Base-by-base conservation (phyloP, 208 protist genomes). In the Angomonas ambiguus region DNA sequence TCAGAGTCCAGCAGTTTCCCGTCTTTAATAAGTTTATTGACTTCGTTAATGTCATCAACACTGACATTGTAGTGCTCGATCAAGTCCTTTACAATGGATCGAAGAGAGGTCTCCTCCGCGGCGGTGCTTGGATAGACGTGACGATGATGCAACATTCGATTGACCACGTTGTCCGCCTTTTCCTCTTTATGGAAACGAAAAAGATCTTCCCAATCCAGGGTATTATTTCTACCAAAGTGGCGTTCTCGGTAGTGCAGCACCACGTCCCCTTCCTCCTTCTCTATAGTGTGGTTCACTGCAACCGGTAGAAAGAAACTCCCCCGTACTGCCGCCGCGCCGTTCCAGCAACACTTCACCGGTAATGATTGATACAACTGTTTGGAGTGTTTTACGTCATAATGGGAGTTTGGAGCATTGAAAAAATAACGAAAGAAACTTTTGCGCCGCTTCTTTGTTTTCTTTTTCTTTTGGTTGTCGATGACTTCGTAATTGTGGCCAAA, bases 281-380 rank as follows among this genome's bases (percentile, higher is more conserved):
- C 8, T 16, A n/a, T 45, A 16, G 11, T 45, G 11, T 16, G 13
- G 25, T 59, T 59, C 22, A 59, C 28, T 2, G 5, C 2, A 22
- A 33, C 16, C 13, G 55, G 55, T 20, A 61, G 8, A 41, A 93
- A 90, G 51, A 88, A 64, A 45, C 69, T 65, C 0, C 87, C 83
- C 2, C 87, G 84, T n/a, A 93, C 74, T 11, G 82, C 82, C 1
- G 84, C 82, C 0, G 82, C 73, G 38, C 87, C 87, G 65, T 91
- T 91, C 85, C 87, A 93, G 65, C 87, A 93, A 71, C 80, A 86
- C 72, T 89, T 91, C 28, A 91, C 87, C 16, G 80, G 82, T 48
- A 89, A 62, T 57, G 65, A 28, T 11, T 53, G 24, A 58, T 57
- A 61, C 13, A 35, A 25, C 22, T 59, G 31, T 16, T 24, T 20